Evolutionary conservation across 805 yeast genomes (phyloP), one percentile per base, ranked within the genome.

Genomic region (Nakazawaea holstii): DNA sequence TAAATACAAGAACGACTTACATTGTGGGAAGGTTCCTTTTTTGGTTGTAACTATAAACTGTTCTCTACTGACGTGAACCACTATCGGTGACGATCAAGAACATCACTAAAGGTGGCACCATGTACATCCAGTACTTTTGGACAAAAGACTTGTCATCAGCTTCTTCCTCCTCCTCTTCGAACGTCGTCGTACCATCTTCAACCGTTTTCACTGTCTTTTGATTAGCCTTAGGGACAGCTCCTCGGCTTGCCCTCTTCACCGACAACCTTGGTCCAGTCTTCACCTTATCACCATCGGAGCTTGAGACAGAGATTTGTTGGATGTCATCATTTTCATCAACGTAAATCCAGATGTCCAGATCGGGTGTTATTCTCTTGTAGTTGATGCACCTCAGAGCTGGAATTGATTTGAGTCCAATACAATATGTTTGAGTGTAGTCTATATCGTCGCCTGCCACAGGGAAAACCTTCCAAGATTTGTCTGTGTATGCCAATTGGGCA

Each of bases 71-170:
- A 11, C 26, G n/a, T 4, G 27, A n/a, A 7, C 35, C 42, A 17
- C 15, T 28, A 30, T 24, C 47, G 2, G 36, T 20, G 17, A 54
- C 39, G 17, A 70, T 17, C 54, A 67, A 49, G 48, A 73, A 47
- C 35, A 77, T 50, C 9, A 79, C 42, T 20, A 76, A 51, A 11
- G 77, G 77, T 2, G 81, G 78, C 7, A 77, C 77, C 26, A 81
- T 65, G 59, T 76, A 79, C 71, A 77, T 68, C 86, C 86, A 81
- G 61, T 81, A 74, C 59, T 74, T 74, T 57, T 80, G 84, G 14
- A 80, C 63, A 61, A 79, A 80, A 5, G 82, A 72, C 45, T 66
- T 61, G 30, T 65, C 64, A 11, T 24, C 40, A 6, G 7, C 24
- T 17, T 26, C 40, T 14, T 39, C 17, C 24, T 24, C 30, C 29